These are phyloP conservation scores for Samsoniella hepiali DNA, from an alignment of 2,329 filamentous ascomycete genomes.

Conservation along the genomic window DNA sequence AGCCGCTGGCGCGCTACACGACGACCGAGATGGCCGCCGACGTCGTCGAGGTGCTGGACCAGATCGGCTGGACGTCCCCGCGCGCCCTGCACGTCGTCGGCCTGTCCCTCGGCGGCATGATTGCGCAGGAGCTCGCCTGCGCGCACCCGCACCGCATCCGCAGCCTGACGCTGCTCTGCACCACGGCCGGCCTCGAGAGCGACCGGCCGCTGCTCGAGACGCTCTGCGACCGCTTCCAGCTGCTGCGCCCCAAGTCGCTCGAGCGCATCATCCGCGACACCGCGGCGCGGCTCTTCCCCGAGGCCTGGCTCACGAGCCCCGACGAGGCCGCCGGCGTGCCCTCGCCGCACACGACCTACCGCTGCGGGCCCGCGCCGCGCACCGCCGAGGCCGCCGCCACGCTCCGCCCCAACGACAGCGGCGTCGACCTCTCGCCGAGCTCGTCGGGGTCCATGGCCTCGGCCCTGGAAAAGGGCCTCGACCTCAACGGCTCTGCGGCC, in stretches of 20 bases:
- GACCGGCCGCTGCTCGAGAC: conserved; percentile 63
- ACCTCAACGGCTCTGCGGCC: neutral
- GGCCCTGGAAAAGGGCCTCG: conserved; percentile 9
- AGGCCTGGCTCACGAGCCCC: conserved; percentile 58
- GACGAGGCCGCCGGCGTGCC: conserved; percentile 55
- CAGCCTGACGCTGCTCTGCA: conserved; percentile 59
- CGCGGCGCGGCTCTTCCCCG: conserved; percentile 63
- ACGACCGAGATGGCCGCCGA: conserved; percentile 84
- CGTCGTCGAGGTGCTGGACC: conserved; percentile 63
- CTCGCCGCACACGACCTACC: conserved; percentile 39
- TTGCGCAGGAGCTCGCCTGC: conserved; percentile 73
- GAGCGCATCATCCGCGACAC: conserved; percentile 64
- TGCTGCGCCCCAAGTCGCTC: conserved; percentile 67
- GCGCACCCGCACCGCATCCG: conserved; percentile 51
- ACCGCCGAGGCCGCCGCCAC: neutral
- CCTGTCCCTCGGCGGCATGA: conserved; percentile 88
- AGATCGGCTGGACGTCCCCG: conserved; percentile 62
- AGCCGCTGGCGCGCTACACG: conserved; percentile 73
- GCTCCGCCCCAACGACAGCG: conserved; percentile 3
- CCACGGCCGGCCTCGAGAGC: conserved; percentile 59
- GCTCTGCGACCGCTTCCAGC: conserved; percentile 51
- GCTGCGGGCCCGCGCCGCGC: conserved; percentile 30
- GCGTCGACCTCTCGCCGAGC: conserved; percentile 7
- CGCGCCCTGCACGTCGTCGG: conserved; percentile 65
- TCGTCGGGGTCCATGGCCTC: neutral